Conservation (phyloP, 2,329 filamentous ascomycete species). For the Sporothrix humicola region DNA sequence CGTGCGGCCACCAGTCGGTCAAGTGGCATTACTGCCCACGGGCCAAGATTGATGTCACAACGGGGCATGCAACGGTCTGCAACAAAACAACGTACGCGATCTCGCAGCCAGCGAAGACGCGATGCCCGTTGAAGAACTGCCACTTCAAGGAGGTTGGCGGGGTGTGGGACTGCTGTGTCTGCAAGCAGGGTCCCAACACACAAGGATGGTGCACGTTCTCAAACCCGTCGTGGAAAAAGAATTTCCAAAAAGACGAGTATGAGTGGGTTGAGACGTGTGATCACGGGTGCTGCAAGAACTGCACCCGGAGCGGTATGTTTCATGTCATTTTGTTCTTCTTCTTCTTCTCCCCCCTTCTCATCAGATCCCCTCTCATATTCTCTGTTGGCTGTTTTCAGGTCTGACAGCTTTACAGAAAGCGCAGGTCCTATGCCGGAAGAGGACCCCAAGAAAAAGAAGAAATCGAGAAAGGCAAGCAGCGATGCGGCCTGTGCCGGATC, state of each 20-base stretch:
- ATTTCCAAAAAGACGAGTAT: conserved; percentile 43
- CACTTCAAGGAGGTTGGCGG: conserved; percentile 57
- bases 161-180: conserved; percentile 61
- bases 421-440: conserved; percentile 36
- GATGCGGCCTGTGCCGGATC: neutral
- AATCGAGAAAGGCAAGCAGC: conserved; percentile 27
- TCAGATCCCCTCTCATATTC: neutral
- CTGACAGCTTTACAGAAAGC: conserved; percentile 30
- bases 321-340: neutral
- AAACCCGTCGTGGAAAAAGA: conserved; percentile 44
- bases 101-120: conserved; percentile 51
- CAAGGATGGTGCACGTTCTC: conserved; percentile 58
- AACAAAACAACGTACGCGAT: conserved; percentile 55
- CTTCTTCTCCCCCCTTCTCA: too few species aligned
- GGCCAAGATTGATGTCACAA: conserved; percentile 55
- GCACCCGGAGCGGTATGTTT: conserved; percentile 52
- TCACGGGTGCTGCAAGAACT: conserved; percentile 59
- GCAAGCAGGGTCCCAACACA: conserved; percentile 57
- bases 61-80: conserved; percentile 58
- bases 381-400: neutral
- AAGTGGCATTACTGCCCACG: conserved; percentile 61
- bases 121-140: conserved; percentile 59
- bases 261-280: conserved; percentile 54
- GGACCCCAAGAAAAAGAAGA: conserved; percentile 34
- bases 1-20: conserved; percentile 61